A percentile compares a stretch with the other conserved stretches of the same genome.
phyloP scores from a whole-genome alignment of 1,284 basidiomycete genomes.

The Leccinum insolens region DNA sequence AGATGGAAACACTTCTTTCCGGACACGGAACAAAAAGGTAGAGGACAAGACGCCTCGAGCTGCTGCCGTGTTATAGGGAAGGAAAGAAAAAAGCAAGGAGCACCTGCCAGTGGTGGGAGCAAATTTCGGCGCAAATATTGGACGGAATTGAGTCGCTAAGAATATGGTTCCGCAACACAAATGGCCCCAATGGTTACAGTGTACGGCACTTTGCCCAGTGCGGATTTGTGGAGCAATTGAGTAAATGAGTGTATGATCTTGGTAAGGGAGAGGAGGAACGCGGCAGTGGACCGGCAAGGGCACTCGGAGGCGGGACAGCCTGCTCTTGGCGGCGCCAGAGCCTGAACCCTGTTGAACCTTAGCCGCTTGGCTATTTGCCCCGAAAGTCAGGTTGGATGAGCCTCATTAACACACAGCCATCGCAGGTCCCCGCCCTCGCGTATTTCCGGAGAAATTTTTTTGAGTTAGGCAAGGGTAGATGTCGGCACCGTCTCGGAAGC shows the following conservation, averaged over 20 bases:
- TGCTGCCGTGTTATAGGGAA: slow-evolving; percentile 23
- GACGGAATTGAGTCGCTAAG: slow-evolving; percentile 41
- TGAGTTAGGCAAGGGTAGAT: slow-evolving; percentile 22
- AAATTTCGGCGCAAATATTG: slow-evolving; percentile 39
- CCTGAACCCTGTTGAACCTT: slow-evolving; percentile 36
- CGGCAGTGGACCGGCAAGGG: slow-evolving; percentile 13
- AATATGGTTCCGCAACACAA: slow-evolving; percentile 40
- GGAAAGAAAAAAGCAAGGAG: slow-evolving; percentile 28
- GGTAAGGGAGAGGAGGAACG: slow-evolving; percentile 18
- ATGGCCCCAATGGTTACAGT: slow-evolving; percentile 30
- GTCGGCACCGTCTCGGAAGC: slow-evolving; percentile 15
- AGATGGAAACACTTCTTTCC: slow-evolving; percentile 17
- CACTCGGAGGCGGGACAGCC: slow-evolving; percentile 30
- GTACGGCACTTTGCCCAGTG: slow-evolving; percentile 35
- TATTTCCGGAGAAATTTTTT: slow-evolving; percentile 42
- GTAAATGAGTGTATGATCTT: slow-evolving; percentile 34
- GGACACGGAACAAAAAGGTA: slow-evolving; percentile 19
- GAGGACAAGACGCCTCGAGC: slow-evolving; percentile 14
- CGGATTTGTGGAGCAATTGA: slow-evolving; percentile 20
- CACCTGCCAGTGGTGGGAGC: slow-evolving; percentile 25
- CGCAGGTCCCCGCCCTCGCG: slow-evolving; percentile 40
- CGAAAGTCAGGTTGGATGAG: slow-evolving; percentile 34
- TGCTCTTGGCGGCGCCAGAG: too few relatives aligned
- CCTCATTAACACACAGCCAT: slow-evolving; percentile 43
- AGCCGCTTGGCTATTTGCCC: slow-evolving; percentile 32